A percentile compares a stretch with the other conserved stretches of the same genome.
Conservation (phyloP, 331 rosid genomes). For the Pyrus hybrid region DNA sequence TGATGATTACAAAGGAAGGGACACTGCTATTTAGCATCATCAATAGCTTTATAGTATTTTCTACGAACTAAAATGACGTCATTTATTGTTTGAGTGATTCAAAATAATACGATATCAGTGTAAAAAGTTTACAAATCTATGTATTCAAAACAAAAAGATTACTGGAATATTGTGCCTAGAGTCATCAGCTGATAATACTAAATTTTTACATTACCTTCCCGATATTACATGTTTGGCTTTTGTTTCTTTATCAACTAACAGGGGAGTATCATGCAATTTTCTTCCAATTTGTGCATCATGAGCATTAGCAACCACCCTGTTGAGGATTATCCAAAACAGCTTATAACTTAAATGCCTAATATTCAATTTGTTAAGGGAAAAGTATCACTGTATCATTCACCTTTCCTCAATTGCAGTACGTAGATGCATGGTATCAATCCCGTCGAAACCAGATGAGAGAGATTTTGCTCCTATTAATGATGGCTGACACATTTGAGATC, state of each 20-base stretch:
- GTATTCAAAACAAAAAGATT: background rate
- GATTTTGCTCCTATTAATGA: constrained; percentile 29
- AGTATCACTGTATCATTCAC: constrained; percentile 21
- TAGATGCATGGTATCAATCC: constrained; percentile 22
- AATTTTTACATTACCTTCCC: constrained; percentile 25
- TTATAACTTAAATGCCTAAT: constrained; percentile 14
- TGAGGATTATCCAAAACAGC: constrained; percentile 15
- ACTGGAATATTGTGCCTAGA: constrained; percentile 13
- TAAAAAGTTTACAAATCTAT: background rate
- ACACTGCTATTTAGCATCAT: constrained; percentile 6
- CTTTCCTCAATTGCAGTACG: constrained; percentile 28
- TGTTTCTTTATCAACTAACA: constrained; percentile 25
- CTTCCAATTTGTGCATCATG: constrained; percentile 32
- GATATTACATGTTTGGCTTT: constrained; percentile 18
- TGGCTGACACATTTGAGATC: too few relatives aligned
- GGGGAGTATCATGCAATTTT: constrained; percentile 21
- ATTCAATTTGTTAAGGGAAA: constrained; percentile 10
- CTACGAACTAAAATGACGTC: background rate
- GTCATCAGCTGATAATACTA: constrained; percentile 15
- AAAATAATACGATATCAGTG: constrained; percentile 2
- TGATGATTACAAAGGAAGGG: constrained; percentile 21
- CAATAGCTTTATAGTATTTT: background rate
- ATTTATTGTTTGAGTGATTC: background rate
- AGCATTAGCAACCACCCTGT: constrained; percentile 34
- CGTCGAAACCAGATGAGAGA: constrained; percentile 24